Evolutionary conservation across 371 early-diverging fungal genomes (phyloP).

Genomic region (Parasitella parasitica): DNA sequence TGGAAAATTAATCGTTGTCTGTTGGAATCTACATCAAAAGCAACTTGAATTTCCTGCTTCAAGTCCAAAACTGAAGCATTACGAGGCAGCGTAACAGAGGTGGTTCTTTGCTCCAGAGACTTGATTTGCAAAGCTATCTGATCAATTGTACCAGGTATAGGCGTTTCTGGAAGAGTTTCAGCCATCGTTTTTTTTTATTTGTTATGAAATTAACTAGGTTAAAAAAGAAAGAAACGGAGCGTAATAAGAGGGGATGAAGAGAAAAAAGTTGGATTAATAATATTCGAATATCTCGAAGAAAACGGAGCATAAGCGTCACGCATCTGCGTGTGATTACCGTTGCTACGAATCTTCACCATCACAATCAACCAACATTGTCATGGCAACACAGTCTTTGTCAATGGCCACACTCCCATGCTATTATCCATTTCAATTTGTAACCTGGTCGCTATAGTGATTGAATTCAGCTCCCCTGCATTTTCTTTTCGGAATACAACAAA

Average conservation of each 20-base stretch:
- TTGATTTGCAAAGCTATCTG: constrained; percentile 53
- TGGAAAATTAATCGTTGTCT: constrained; percentile 64
- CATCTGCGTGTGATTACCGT: background rate
- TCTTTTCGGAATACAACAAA: background rate
- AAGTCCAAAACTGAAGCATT: constrained; percentile 55
- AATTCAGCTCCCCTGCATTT: background rate
- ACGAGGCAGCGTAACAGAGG: constrained; percentile 51
- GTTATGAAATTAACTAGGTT: background rate
- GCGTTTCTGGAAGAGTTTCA: constrained; percentile 7
- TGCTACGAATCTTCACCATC: background rate
- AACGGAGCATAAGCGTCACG: background rate
- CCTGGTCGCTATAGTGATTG: no score
- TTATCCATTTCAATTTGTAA: no score
- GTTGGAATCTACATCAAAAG: constrained; percentile 52
- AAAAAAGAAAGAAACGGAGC: background rate
- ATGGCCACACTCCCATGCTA: no score
- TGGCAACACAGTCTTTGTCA: background rate
- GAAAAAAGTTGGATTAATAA: background rate
- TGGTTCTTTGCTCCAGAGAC: constrained; percentile 55
- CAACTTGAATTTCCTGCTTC: constrained; percentile 52
- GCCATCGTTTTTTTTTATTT: background rate
- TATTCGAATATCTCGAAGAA: no score
- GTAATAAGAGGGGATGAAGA: background rate
- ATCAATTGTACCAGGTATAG: constrained; percentile 2
- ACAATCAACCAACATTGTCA: background rate